These are phyloP conservation scores for Amanita phalloides DNA, from an alignment of 768 basidiomycete genomes.

Conservation along the genomic window DNA sequence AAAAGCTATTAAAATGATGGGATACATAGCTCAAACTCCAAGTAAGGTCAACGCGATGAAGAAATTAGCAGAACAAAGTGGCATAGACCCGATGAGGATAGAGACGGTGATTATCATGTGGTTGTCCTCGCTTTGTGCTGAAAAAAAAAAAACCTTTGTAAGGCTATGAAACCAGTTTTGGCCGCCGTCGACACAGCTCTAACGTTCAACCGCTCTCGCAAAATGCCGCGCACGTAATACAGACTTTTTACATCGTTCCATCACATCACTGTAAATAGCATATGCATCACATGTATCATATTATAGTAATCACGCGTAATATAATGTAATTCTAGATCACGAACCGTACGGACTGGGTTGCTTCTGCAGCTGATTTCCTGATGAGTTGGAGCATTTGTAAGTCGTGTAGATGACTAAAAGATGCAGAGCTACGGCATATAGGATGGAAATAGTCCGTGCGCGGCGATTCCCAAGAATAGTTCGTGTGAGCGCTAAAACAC, in stretches of 20 bases:
- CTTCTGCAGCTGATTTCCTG: conserved; percentile 36
- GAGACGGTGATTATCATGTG: conserved; percentile 40
- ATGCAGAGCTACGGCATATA: conserved; percentile 77
- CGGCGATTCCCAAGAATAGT: conserved; percentile 83
- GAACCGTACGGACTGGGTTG: conserved; percentile 37
- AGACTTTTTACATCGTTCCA: conserved; percentile 1
- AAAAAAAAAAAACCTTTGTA: not conserved
- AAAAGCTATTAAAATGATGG: conserved; percentile 83
- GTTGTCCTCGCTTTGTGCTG: not conserved
- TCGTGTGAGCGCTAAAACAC: conserved; percentile 76
- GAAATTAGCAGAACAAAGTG: conserved; percentile 42
- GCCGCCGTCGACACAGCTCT: conserved; percentile 68
- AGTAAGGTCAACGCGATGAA: conserved; percentile 81
- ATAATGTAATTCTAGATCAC: conserved; percentile 7
- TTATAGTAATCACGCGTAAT: conserved; percentile 6
- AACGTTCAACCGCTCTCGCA: conserved; percentile 41
- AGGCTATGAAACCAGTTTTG: conserved; percentile 73
- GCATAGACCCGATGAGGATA: conserved; percentile 52
- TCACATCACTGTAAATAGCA: conserved; percentile 5
- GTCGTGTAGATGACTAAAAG: conserved; percentile 71
- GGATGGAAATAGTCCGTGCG: conserved; percentile 80
- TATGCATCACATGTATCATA: conserved; percentile 10
- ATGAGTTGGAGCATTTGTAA: conserved; percentile 58
- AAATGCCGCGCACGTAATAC: conserved; percentile 14
- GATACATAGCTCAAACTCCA: conserved; percentile 66